A percentile compares a stretch with the other conserved stretches of the same genome.
Conservation (phyloP, 2,329 filamentous ascomycete genomes). For the Bipolaris gigantea region DNA sequence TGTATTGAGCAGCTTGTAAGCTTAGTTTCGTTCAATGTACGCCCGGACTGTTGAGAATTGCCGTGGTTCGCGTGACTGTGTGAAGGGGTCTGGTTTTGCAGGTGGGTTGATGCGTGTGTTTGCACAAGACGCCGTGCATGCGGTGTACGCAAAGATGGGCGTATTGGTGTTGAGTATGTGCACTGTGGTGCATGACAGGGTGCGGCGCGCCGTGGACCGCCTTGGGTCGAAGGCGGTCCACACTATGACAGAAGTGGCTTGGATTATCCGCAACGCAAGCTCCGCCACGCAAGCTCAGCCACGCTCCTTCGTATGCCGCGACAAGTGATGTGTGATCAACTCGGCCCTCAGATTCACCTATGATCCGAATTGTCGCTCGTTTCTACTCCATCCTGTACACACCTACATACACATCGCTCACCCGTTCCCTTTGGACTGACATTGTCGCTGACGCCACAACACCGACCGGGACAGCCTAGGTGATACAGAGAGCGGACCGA, state of each 20-base stretch:
- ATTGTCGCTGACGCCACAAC: neutral
- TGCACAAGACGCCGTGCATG: neutral
- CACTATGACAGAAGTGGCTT: constrained; percentile 1
- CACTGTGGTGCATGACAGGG: constrained; percentile 4
- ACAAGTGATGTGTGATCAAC: constrained; percentile 14
- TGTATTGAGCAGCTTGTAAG: neutral
- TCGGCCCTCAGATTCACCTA: neutral
- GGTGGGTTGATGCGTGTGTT: neutral
- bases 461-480: neutral
- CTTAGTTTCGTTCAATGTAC: neutral
- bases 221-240: neutral
- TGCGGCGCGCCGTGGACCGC: neutral
- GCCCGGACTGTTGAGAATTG: neutral
- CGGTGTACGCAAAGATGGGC: neutral
- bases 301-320: constrained; percentile 13
- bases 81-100: neutral
- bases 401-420: neutral
- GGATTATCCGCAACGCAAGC: constrained; percentile 8
- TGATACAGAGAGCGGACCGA: neutral
- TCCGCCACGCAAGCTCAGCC: constrained; percentile 16
- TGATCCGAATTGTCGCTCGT: constrained; percentile 2
- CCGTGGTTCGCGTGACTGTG: neutral
- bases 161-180: neutral
- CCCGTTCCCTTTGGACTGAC: neutral
- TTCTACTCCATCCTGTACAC: neutral